Conservation (phyloP, 805 yeast species). For the Wickerhamiella dianesei region DNA sequence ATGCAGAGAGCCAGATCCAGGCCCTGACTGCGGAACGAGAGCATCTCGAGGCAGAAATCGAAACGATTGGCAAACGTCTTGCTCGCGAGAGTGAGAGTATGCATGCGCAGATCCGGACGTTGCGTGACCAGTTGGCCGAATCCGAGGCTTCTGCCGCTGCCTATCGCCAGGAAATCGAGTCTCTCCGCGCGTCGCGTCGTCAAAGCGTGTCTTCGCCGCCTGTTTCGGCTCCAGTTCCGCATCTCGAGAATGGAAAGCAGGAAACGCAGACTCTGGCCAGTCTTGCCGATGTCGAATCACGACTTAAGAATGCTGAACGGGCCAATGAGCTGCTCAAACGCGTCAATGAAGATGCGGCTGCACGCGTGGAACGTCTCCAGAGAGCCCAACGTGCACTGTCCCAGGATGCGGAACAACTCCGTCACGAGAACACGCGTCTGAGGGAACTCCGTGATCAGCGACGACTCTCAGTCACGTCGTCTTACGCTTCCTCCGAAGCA, state of each 20-base stretch:
- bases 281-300: background rate
- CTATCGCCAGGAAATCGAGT: conserved; percentile 6
- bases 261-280: no score
- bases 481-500: background rate
- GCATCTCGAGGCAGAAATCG: conserved; percentile 41
- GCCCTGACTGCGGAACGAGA: conserved; percentile 48
- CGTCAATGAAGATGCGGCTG: conserved; percentile 26
- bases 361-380: conserved; percentile 26
- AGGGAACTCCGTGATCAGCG: conserved; percentile 8
- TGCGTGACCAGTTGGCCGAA: conserved; percentile 13
- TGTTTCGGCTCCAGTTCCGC: no score
- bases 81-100: conserved; percentile 56
- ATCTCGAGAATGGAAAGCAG: no score
- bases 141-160: conserved; percentile 11
- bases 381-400: conserved; percentile 23
- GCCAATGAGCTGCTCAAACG: conserved; percentile 24
- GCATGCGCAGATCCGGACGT: conserved; percentile 28
- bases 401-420: conserved; percentile 24
- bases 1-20: conserved; percentile 39
- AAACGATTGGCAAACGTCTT: conserved; percentile 37
- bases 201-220: background rate
- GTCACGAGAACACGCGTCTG: conserved; percentile 16
- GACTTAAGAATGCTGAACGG: conserved; percentile 13
- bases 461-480: background rate
- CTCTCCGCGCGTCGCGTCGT: background rate